Evolutionary conservation across 331 rosid species (phyloP), one percentile per base, ranked within the genome.

Genomic region (Stylosanthes scabra): DNA sequence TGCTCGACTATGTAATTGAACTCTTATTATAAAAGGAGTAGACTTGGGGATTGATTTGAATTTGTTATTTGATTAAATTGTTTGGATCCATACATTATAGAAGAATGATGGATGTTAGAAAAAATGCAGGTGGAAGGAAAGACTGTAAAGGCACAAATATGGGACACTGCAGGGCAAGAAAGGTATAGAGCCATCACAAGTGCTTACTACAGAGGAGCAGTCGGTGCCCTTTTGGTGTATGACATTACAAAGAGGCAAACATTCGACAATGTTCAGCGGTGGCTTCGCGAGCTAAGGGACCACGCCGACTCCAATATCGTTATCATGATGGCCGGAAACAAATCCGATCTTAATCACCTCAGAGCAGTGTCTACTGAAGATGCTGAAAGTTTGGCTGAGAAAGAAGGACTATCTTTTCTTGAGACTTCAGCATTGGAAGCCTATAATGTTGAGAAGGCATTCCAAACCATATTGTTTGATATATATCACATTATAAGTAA

Each of bases 161-260:
- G 98, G 98, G 98, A 93, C 80, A 93, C 98, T 1, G 97, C 98
- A 1, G 98, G 98, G 6, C 98, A 93, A 82, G 98, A 93, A 83
- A 92, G 98, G 81, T 92, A 92, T 82, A 70, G 96, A 79, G 96
- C 98, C 2, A 92, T 92, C 63, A 92, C 98, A 0, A 92, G 96
- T 71, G 98, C 98, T 16, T 92, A 92, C 79, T 92, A 90, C 59
- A 85, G 98, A 80, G 98, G 98, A 49, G 98, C 96, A 28, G 96
- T 92, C 31, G 98, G 98, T 9, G 95, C 96, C 42, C 80, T 92
- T 11, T 73, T 92, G 78, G 95, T 92, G 1, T 92, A 88, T 58
- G 98, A 92, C 85, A 88, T 92, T 59, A 92, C 96, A 76, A 92
- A 92, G 71, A 81, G 96, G 75, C 94, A 86, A 81, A 92, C 98